These are phyloP conservation scores for Camellia japonica DNA, from an alignment of 148 eudicot species.

Conservation along the genomic window DNA sequence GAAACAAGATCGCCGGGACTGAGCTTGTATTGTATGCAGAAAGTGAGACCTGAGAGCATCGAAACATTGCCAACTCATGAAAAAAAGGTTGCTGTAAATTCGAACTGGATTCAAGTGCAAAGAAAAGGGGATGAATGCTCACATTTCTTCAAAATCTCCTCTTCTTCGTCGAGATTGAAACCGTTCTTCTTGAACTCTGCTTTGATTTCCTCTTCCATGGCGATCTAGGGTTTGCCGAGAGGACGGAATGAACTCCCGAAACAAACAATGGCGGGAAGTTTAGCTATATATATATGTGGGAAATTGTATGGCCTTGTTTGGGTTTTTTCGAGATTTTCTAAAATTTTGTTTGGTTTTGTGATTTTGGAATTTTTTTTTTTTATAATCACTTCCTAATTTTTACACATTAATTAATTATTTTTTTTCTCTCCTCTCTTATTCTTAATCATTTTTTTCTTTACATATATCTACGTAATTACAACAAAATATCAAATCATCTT, in stretches of 20 bases:
- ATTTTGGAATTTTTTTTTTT: no score
- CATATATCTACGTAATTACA: no score
- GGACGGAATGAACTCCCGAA: constrained; percentile 20
- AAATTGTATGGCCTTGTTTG: no score
- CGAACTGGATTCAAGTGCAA: neutral
- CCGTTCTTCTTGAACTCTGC: constrained; percentile 65
- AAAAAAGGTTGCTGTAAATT: neutral
- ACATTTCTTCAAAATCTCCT: constrained; percentile 63
- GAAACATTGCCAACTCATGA: neutral
- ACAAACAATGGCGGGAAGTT: constrained; percentile 49
- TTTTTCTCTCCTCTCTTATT: no score
- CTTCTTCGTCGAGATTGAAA: constrained; percentile 61
- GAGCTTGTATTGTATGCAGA: constrained; percentile 81
- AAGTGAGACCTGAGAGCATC: constrained; percentile 57
- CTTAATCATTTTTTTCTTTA: no score
- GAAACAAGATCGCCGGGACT: constrained; percentile 77
- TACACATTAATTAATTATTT: no score
- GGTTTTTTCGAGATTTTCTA: no score
- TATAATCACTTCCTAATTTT: no score
- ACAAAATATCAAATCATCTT: no score
- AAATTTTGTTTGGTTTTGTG: no score
- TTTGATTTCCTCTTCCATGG: constrained; percentile 92
- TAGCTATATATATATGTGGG: no score
- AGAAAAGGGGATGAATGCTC: constrained; percentile 4
- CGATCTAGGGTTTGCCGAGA: constrained; percentile 40